phyloP scores from a whole-genome alignment of 2,329 filamentous ascomycete genomes.

The Bipolaris bicolor region DNA sequence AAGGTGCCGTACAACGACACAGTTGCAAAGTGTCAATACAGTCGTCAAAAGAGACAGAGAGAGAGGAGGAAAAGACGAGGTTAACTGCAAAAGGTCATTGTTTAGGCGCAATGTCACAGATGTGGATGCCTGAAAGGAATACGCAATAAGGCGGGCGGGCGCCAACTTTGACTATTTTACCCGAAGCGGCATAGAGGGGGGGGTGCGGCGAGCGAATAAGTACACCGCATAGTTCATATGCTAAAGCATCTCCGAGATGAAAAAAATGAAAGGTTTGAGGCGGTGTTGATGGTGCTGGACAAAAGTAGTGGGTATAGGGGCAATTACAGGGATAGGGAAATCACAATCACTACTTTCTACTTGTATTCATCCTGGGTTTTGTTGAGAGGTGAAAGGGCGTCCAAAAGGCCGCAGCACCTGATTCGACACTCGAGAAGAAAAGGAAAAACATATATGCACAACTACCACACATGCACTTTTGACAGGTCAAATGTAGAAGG shows the following conservation, averaged over 20 bases:
- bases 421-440: not conserved
- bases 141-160: constrained; percentile 10
- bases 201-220: not conserved
- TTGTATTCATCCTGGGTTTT: too few relatives aligned
- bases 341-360: too few relatives aligned
- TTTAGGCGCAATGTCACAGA: not conserved
- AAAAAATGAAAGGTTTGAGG: too few relatives aligned
- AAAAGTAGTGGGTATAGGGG: too few relatives aligned
- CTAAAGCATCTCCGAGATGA: not conserved
- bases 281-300: too few relatives aligned
- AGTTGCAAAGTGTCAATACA: not conserved
- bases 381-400: not conserved
- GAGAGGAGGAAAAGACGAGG: not conserved
- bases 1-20: not conserved
- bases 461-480: not conserved
- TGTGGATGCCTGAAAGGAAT: constrained; percentile 21
- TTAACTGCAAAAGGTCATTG: not conserved
- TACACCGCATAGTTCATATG: not conserved
- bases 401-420: not conserved
- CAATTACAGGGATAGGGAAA: too few relatives aligned
- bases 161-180: constrained; percentile 7
- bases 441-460: not conserved
- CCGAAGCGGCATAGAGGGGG: constrained; percentile 10
- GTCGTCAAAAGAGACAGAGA: not conserved
- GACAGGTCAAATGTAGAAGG: not conserved